These are phyloP conservation scores for Arxiozyma slooffiae DNA, from an alignment of 1,139 yeast species.

Conservation along the genomic window DNA sequence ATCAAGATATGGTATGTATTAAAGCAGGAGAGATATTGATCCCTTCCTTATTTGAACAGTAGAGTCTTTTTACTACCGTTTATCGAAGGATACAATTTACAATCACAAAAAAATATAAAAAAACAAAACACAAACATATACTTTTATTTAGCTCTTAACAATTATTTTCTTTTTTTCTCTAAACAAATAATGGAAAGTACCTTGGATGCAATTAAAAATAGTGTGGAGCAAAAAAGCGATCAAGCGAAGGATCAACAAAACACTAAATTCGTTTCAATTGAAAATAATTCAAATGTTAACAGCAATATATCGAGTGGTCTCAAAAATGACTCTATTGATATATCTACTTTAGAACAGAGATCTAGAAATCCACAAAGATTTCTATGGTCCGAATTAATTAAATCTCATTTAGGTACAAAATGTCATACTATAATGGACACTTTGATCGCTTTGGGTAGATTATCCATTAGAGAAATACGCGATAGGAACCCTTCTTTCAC, in stretches of 20 bases:
- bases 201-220: constrained; percentile 3
- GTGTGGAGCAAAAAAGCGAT: constrained; percentile 3
- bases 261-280: not conserved
- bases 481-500: constrained; percentile 36
- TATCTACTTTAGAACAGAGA: constrained; percentile 28
- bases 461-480: constrained; percentile 42
- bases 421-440: constrained; percentile 48
- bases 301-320: not conserved
- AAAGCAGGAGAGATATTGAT: no score
- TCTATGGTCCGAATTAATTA: constrained; percentile 45
- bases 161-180: not conserved
- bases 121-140: no score
- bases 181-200: not conserved
- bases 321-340: constrained; percentile 1
- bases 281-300: not conserved
- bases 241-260: not conserved
- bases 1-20: no score
- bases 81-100: no score
- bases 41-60: not conserved
- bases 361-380: constrained; percentile 55
- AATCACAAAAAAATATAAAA: not conserved
- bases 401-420: constrained; percentile 52
- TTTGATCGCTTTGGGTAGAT: constrained; percentile 51
- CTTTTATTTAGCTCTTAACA: no score
- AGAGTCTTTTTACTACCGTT: no score